Conservation (phyloP, 345 rosid genomes). For the Citrus sp. region DNA sequence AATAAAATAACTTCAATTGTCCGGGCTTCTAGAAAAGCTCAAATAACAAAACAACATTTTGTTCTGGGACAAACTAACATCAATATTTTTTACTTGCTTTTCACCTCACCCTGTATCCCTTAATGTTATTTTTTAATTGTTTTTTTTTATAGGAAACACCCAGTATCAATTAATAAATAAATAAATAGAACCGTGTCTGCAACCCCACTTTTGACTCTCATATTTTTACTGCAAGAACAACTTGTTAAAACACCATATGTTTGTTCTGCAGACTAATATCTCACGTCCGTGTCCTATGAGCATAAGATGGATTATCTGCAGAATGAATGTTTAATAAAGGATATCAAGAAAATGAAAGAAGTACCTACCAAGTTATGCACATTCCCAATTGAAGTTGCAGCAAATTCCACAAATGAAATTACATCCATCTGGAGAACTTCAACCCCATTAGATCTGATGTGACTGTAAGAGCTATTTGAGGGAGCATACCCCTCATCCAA, state of each 20-base stretch:
- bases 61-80: background rate
- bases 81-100: background rate
- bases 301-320: constrained; percentile 5
- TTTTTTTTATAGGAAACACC: too few relatives aligned
- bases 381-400: constrained; percentile 55
- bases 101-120: background rate
- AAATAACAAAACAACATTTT: background rate
- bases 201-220: background rate
- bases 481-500: constrained; percentile 18
- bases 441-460: constrained; percentile 26
- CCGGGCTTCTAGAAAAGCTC: constrained; percentile 4
- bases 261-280: constrained; percentile 12
- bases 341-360: constrained; percentile 13
- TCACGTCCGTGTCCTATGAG: constrained; percentile 4
- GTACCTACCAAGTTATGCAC: constrained; percentile 55
- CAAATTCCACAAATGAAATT: constrained; percentile 59
- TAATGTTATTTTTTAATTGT: background rate
- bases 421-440: constrained; percentile 56
- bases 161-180: background rate
- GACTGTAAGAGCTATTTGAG: constrained; percentile 17
- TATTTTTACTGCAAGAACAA: background rate
- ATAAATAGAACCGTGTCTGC: background rate
- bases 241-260: background rate
- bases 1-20: background rate
- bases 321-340: constrained; percentile 2